Evolutionary conservation across 306 rosid genomes (phyloP), one percentile per base, ranked within the genome.

Genomic region (Myrica gale): DNA sequence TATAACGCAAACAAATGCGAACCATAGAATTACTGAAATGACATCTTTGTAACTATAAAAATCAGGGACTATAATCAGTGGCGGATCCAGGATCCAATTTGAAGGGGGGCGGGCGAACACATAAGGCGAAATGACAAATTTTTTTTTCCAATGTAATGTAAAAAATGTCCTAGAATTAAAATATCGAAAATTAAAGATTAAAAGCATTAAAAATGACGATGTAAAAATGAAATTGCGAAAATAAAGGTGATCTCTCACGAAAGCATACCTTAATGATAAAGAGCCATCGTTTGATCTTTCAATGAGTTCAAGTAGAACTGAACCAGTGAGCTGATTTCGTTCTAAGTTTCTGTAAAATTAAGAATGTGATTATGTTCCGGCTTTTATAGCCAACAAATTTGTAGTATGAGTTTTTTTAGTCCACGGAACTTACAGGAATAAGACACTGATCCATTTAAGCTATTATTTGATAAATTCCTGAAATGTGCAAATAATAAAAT

Each of bases 401-500:
- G 17, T 9, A n/a, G 21, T n/a, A 4, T 54, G 0, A 15, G 19
- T 45, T 45, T 20, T 26, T 26, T 58, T 52, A 13, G n/a, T 12
- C 37, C 48, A 75, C 37, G 46, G 13, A 73, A 70, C 91, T 81
- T 83, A 88, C 89, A 68, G 66, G 83, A 85, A 72, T 70, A 82
- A 23, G 89, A 87, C 11, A 88, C 26, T n/a, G 78, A 5, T 26
- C 91, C 91, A 0, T 63, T 68, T 71, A 87, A 84, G 80, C 66
- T 69, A 60, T 87, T 87, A 80, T 87, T 77, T 39, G 92, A 88
- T 78, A 88, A 74, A 85, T 88, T 90, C 85, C 92, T 88, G 78
- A 70, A 74, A 83, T 54, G 9, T 53, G 51, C 9, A 71, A 26
- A 67, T 51, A 52, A 52, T 32, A 0, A 32, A 32, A 32, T 32